Evolutionary conservation across 2,329 filamentous ascomycete genomes (phyloP).

Genomic region (Metarhizium rileyi): DNA sequence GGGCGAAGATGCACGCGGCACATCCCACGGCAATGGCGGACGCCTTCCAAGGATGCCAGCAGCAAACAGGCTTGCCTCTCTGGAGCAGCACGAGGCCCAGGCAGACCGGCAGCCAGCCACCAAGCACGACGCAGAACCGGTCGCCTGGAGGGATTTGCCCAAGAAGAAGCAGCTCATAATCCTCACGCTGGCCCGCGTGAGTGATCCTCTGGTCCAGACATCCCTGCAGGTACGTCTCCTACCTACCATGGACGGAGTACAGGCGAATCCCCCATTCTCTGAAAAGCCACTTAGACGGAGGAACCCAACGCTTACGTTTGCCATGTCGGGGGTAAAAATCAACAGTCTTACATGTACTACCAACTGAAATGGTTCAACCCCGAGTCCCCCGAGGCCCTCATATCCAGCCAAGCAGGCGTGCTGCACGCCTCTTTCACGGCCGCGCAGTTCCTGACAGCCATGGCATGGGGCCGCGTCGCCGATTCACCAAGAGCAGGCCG

Average conservation of each 20-base stretch:
- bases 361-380: slow-evolving; percentile 70
- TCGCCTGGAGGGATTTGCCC: slow-evolving; percentile 59
- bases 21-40: not conserved
- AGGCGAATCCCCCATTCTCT: too few relatives aligned
- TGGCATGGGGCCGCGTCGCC: slow-evolving; percentile 70
- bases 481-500: slow-evolving; percentile 55
- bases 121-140: slow-evolving; percentile 8
- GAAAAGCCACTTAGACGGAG: not conserved
- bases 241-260: too few relatives aligned
- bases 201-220: slow-evolving; percentile 74
- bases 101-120: not conserved
- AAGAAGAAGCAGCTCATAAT: slow-evolving; percentile 69
- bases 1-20: not conserved
- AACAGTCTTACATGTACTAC: slow-evolving; percentile 73
- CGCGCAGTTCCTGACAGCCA: slow-evolving; percentile 72
- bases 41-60: not conserved
- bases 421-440: slow-evolving; percentile 72
- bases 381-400: slow-evolving; percentile 46
- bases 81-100: too few relatives aligned
- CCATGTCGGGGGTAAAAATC: too few relatives aligned
- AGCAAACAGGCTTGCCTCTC: too few relatives aligned
- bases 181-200: slow-evolving; percentile 67
- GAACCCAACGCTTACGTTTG: slow-evolving; percentile 1
- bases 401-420: slow-evolving; percentile 68
- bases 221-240: slow-evolving; percentile 42